Evolutionary conservation across 805 yeast species (phyloP).

Genomic region (Yarrowia porcina): DNA sequence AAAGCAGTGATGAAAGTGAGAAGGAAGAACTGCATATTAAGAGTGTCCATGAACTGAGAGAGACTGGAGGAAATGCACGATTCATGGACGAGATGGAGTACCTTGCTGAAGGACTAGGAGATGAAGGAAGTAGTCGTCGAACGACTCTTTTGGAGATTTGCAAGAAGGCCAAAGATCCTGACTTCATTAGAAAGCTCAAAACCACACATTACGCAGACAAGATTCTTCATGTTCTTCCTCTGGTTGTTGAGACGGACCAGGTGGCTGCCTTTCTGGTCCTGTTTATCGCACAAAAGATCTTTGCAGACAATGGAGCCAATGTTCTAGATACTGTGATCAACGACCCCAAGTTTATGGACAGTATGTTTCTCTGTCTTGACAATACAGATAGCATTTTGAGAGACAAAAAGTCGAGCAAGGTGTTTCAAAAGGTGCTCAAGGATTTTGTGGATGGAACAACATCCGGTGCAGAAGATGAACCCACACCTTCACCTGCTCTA

Average conservation of each 20-base stretch:
- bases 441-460: conserved; percentile 46
- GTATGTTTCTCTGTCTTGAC: not conserved
- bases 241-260: not conserved
- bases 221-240: conserved; percentile 1
- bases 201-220: conserved; percentile 9
- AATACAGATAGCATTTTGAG: not conserved
- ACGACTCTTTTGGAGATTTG: conserved; percentile 18
- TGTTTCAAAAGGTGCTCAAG: conserved; percentile 68
- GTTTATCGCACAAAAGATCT: conserved; percentile 9
- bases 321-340: not conserved
- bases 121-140: conserved; percentile 9
- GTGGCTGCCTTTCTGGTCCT: conserved; percentile 8
- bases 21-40: conserved; percentile 7
- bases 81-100: conserved; percentile 22
- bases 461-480: not conserved
- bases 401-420: conserved; percentile 37
- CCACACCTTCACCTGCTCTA: not conserved
- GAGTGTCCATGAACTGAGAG: conserved; percentile 18
- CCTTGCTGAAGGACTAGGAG: conserved; percentile 3
- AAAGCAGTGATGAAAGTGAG: conserved; percentile 3
- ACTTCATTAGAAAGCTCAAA: conserved; percentile 17
- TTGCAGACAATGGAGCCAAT: conserved; percentile 18
- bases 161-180: conserved; percentile 1
- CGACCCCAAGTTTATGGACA: conserved; percentile 2
- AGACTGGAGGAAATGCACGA: conserved; percentile 18